These are phyloP conservation scores for Lomentospora prolificans DNA, from an alignment of 2,329 filamentous ascomycete species.

Conservation along the genomic window DNA sequence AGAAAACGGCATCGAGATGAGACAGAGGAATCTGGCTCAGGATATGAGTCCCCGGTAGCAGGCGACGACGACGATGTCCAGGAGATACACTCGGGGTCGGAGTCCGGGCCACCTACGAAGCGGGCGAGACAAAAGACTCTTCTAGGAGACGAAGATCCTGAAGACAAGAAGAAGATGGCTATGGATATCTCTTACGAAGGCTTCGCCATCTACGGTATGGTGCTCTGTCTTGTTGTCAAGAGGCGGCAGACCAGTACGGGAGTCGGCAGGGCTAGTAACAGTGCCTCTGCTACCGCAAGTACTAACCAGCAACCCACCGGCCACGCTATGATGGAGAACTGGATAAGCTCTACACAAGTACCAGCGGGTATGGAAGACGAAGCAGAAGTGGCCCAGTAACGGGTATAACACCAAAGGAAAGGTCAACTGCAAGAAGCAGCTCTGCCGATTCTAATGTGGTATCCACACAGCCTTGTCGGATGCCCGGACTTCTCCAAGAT, in stretches of 20 bases:
- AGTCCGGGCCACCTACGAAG: constrained; percentile 22
- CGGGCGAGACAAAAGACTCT: constrained; percentile 14
- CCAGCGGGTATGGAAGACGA: constrained; percentile 23
- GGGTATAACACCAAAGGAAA: not conserved
- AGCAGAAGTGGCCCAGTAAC: not conserved
- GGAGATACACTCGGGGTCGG: constrained; percentile 28
- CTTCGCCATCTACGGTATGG: constrained; percentile 89
- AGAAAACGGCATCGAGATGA: constrained; percentile 15
- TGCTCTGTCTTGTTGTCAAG: constrained; percentile 81
- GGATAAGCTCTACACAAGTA: constrained; percentile 71
- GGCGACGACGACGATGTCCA: constrained; percentile 25
- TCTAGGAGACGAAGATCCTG: constrained; percentile 35
- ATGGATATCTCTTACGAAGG: constrained; percentile 87
- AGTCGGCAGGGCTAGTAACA: constrained; percentile 18
- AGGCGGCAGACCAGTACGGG: constrained; percentile 47
- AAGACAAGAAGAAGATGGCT: constrained; percentile 85
- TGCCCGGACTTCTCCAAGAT: not conserved
- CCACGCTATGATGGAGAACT: constrained; percentile 72
- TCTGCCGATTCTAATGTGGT: not conserved
- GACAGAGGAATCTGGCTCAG: constrained; percentile 16
- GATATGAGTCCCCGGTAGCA: not conserved
- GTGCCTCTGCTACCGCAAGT: constrained; percentile 6
- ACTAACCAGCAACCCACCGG: constrained; percentile 22
- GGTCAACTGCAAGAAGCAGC: not conserved
- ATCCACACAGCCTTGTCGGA: not conserved